Percentiles rank a stretch among this genome's conserved stretches.
Evolutionary conservation across 805 yeast genomes (phyloP).

Genomic region (Yamadazyma tumulicola): DNA sequence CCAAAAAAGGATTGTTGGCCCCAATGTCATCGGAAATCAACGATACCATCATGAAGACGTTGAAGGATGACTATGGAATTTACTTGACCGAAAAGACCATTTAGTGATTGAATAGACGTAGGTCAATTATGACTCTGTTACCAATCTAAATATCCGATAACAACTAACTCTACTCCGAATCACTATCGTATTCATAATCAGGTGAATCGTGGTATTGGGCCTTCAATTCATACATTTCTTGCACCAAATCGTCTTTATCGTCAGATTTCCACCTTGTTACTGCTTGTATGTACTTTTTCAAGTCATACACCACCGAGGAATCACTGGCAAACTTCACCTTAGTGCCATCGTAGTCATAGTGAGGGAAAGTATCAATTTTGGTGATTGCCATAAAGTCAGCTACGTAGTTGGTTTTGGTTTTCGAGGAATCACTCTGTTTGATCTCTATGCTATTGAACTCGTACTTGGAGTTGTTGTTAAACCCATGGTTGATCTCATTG

Average conservation of each 20-base stretch:
- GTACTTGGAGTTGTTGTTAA: constrained; percentile 6
- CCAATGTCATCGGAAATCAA: constrained; percentile 90
- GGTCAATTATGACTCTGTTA: neutral
- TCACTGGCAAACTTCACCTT: constrained; percentile 24
- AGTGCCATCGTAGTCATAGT: constrained; percentile 4
- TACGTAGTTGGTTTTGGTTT: constrained; percentile 3
- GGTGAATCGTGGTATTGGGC: constrained; percentile 33
- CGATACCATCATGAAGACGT: constrained; percentile 84
- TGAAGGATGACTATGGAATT: constrained; percentile 87
- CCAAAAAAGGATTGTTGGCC: constrained; percentile 79
- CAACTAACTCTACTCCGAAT: constrained; percentile 8
- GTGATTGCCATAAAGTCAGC: constrained; percentile 19
- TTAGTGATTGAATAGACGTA: constrained; percentile 9
- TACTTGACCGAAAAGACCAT: constrained; percentile 85
- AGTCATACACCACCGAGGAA: constrained; percentile 19
- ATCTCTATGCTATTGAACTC: constrained; percentile 4
- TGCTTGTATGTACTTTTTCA: constrained; percentile 26
- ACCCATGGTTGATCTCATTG: constrained; percentile 5
- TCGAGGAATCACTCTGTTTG: constrained; percentile 7
- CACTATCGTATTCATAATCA: constrained; percentile 24
- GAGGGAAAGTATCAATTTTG: constrained; percentile 28
- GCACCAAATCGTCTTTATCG: constrained; percentile 30
- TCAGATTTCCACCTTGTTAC: constrained; percentile 14
- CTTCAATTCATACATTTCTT: constrained; percentile 28
- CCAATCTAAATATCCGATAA: neutral